Base-by-base conservation (phyloP, 768 basidiomycete genomes). In the Tricholoma terreum region DNA sequence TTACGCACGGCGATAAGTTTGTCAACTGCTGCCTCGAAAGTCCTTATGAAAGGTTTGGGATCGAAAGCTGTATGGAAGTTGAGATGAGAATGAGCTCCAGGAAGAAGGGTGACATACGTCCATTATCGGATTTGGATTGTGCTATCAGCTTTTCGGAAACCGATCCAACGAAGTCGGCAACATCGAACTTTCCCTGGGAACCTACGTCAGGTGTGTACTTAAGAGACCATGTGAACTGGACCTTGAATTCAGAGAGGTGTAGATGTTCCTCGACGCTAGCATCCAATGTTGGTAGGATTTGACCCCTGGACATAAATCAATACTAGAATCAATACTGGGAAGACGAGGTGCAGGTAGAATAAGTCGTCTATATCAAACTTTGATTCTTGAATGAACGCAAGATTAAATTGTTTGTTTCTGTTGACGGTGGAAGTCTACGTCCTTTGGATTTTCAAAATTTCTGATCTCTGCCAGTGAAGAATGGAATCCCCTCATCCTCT, bases 1-100 rank as follows among this genome's bases (percentile, higher is more conserved):
- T 89, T 91, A 43, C 96, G 83, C 14, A 97, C 80, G 1, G 85
- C 80, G 59, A 99, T 89, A 33, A 99, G 82, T 53, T 82, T 84
- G 74, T 97, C 94, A 10, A 98, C 87, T 0, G 92, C 91, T 15
- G 85, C 84, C 63, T 98, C 97, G 61, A 99, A 96, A 3, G 91
- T 94, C 53, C 83, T 77, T 58, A 98, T 90, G 73, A 98, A 97
- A 0, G 95, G 93, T 65, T 89, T 88, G 4, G 95, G 93, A 65
- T 96, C 87, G 66, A 96, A 96, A n/a, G 95, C 93, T 94, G 59
- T 31, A 48, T 56, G 50, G 36, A 51, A 62, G 55, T 63, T 31
- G 50, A 50, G 31, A 40, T 17, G 53, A 11, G 8, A 43, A 40
- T n/a, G 38, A 5, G 15, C 17, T 21, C 21, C 9, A 50, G 56